Evolutionary conservation across 371 early-diverging fungal species (phyloP), one percentile per base, ranked within the genome.

Genomic region (Mortierella sp.): DNA sequence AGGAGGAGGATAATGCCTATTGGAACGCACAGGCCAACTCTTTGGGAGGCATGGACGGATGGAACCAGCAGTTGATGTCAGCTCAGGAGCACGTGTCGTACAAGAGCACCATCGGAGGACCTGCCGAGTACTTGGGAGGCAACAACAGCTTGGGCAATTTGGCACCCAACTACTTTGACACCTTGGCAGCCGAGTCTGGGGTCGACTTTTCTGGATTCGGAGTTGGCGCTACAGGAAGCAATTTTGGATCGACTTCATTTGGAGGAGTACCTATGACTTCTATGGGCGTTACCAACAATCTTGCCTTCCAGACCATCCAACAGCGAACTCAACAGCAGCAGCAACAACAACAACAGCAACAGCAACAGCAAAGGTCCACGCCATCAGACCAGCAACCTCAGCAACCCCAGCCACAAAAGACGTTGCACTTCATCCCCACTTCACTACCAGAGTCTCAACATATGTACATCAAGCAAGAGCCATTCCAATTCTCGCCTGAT

Each of bases 1-100:
- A 85, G 48, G 86, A 85, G 0, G 86, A 85, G 54, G 84, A 84
- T 29, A 78, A 71, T 73, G 84, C 81, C 21, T 85, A 85, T 54
- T 85, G 86, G 86, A 85, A 85, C 54, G 86, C 82, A 0, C 86
- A 85, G 49, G 86, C 86, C 70, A 85, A 85, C 63, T 85, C 86
- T 4, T 27, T 85, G 43, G 86, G 86, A 74, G 86, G 86, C 18
- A 85, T 85, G 86, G 86, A 85, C 38, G 86, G 86, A 16, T 85
- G 86, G 86, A 85, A 85, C 49, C 86, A 85, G 44, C 86, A 85
- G 77, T 58, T 85, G 35, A 85, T 85, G 86, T 77, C 82, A 24
- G 86, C 86, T 2, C 82, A 81, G 48, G 86, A 85, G 71, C 86
- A 85, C 44, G 86, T 85, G 2, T 82, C 82, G 32, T 85, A 85